A percentile compares a stretch with the other conserved stretches of the same genome.
phyloP scores from a whole-genome alignment of 257 asterid genomes.

The Solanum dulcamara region DNA sequence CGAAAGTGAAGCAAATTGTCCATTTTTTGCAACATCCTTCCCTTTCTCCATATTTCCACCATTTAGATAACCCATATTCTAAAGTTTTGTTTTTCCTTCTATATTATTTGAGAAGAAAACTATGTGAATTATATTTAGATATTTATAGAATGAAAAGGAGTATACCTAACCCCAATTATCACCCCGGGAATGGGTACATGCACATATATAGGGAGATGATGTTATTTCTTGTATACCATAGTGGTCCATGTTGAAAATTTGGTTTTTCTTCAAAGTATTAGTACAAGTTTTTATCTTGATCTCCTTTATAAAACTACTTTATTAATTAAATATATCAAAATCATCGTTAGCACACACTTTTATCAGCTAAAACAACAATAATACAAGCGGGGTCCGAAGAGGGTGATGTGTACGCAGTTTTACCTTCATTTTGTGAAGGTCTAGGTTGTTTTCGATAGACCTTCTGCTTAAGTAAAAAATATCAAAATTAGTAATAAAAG shows the following conservation, averaged over 20 bases:
- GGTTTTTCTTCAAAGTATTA: neutral
- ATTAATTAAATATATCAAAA: neutral
- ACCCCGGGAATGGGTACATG: neutral
- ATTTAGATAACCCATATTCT: neutral
- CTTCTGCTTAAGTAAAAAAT: neutral
- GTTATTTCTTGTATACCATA: neutral
- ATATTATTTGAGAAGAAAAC: neutral
- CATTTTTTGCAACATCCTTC: neutral
- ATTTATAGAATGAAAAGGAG: neutral
- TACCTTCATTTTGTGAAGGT: neutral
- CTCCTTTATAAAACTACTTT: neutral
- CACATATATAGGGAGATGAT: neutral
- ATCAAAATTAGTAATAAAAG: neutral
- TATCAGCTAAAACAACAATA: neutral
- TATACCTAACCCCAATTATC: neutral
- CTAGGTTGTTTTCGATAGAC: neutral
- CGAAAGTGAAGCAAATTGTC: neutral
- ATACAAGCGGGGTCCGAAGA: neutral
- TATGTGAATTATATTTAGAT: neutral
- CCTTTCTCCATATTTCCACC: neutral
- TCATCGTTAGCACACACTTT: too few relatives aligned
- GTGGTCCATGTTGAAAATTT: neutral
- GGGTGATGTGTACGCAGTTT: neutral
- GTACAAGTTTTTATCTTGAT: neutral
- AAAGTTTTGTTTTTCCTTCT: neutral